Evolutionary conservation across 2,329 filamentous ascomycete genomes (phyloP), one percentile per base, ranked within the genome.

Genomic region (Aspergillus vadensis): DNA sequence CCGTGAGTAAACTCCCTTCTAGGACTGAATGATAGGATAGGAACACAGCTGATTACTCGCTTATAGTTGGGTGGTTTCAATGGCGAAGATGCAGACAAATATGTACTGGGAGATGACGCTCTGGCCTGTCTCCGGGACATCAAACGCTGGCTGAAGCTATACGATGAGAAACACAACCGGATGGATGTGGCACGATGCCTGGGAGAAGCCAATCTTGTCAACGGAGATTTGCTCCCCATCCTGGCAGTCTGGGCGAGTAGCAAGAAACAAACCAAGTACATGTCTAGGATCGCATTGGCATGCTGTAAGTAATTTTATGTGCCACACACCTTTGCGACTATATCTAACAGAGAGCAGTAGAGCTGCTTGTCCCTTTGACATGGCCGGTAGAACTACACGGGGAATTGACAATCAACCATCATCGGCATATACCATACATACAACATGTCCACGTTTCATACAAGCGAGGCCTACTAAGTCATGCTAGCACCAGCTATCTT

Each of bases 171-270:
- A 75, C 87, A 89, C 65, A 96, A 97, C 74, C 89, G 94, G 67
- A 90, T 96, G 83, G 95, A 99, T 73, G 95, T 99, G 61, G 93
- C 94, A 63, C 86, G 95, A 78, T 97, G 92, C 75, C 83, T 98
- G 67, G 89, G 92, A 71, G 92, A 98, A 76, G 90, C 92, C 48
- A 97, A 97, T 72, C 78, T 99, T n/a, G 86, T 98, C 59, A 89
- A 89, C 72, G 91, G 91, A 54, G 95, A 99, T 76, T 79, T 99
- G 58, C 81, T 98, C 59, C 92, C 94, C 58, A 98, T 99, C 65
- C 82, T 99, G 21, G 88, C 91, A 9, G 81, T 87, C 62, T 97
- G 91, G 91, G 85, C 89, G 56, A 89, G 91, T 65, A 88, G 86
- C 64, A 86, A 85, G 3, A 86, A 85, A 61, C 87, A 91, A 50